Base-by-base conservation (phyloP, 805 yeast species). In the Suhomyces emberorum region DNA sequence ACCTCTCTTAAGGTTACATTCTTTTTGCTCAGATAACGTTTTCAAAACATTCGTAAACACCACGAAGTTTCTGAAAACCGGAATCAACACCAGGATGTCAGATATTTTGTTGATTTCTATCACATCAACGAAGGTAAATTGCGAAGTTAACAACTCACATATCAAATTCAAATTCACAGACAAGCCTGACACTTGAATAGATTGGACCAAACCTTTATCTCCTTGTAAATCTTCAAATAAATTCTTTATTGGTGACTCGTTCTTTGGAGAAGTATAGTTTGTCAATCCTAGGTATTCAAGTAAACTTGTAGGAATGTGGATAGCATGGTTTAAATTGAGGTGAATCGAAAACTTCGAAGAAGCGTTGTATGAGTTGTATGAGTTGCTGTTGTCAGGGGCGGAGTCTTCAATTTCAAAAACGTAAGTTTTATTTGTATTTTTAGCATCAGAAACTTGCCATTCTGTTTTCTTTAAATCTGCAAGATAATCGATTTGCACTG, bases 11-110 rank as follows among this genome's bases (percentile, higher is more conserved):
- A 15, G 19, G 8, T 21, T 8, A 11, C 16, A 9, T 6, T 22
- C 3, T 15, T 23, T 16, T 4, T 8, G 8, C 11, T 23, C 23
- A 30, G 22, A 21, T 17, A 35, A 30, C 8, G 33, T 20, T 37
- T 22, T 15, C 28, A 47, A 28, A 31, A 56, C 18, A 34, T 54
- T 63, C 12, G 48, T 42, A 20, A 68, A 44, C 2, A 59, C 56
- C 16, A 59, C 22, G 30, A 51, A 59, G 41, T 60, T 67, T 7
- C 73, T 47, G 9, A 64, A 44, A 1, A 55, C 46, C 2, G 65
- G 58, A 2, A 67, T 31, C 11, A 63, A 29, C 7, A 25, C 40
- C 2, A 57, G 32, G 3, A 66, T 44, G 20, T 59, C 61, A 15
- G 37, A 36, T 23, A 67, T 28, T 27, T 45, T 51, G 19, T 44